Evolutionary conservation across 345 rosid genomes (phyloP).

Genomic region (Noccaea bulbosa): DNA sequence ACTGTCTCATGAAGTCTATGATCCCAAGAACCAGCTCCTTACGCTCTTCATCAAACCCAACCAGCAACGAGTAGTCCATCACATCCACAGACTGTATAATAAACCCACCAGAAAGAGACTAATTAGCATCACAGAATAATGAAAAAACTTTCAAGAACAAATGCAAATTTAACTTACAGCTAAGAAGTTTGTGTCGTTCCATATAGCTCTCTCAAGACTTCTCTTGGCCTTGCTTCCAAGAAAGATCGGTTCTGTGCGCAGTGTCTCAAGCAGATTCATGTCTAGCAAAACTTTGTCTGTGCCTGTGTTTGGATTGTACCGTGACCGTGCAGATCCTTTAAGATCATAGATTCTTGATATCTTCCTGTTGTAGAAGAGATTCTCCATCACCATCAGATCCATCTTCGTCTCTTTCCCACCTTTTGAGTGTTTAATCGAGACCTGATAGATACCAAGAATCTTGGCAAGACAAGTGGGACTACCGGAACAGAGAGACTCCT

Average conservation of each 20-base stretch:
- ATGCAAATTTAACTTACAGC: constrained; percentile 64
- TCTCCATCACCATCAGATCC: constrained; percentile 99
- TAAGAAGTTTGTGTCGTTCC: constrained; percentile 93
- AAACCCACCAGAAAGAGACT: neutral
- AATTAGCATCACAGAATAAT: neutral
- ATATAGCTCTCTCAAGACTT: constrained; percentile 90
- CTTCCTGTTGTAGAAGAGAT: constrained; percentile 81
- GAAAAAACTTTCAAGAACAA: neutral
- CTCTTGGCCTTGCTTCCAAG: constrained; percentile 96
- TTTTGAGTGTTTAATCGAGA: constrained; percentile 71
- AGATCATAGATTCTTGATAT: constrained; percentile 84
- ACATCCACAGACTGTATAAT: constrained; percentile 70
- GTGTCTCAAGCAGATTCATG: constrained; percentile 76
- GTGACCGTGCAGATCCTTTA: constrained; percentile 83
- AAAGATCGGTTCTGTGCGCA: constrained; percentile 86
- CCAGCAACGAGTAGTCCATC: constrained; percentile 96
- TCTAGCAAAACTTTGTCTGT: constrained; percentile 79
- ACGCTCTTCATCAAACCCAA: constrained; percentile 87
- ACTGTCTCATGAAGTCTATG: constrained; percentile 97
- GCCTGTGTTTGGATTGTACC: constrained; percentile 91
- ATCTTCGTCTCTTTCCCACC: constrained; percentile 93
- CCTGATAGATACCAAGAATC: constrained; percentile 98
- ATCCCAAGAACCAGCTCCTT: constrained; percentile 94
- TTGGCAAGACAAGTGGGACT: constrained; percentile 99
- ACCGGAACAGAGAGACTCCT: constrained; percentile 65